Base-by-base conservation (phyloP, 768 basidiomycete species). In the Tulasnella sp. region DNA sequence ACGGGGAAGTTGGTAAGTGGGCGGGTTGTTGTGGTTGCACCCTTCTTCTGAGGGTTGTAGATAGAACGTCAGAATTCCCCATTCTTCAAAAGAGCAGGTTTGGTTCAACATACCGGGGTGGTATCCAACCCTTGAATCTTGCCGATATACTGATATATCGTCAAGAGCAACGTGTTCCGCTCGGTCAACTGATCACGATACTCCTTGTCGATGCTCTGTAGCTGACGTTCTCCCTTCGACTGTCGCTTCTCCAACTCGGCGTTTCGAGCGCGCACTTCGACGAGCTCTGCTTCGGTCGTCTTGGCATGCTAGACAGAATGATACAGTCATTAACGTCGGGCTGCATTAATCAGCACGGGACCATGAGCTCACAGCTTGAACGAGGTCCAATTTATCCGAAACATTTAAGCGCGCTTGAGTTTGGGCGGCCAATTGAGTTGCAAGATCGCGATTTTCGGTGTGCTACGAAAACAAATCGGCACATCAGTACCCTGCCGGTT, bases 71-170 rank as follows among this genome's bases (percentile, higher is more conserved):
- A 76, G 29, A 48, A 0, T 73, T 32, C 10, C 15, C 26, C 16
- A 18, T 20, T 39, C 15, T 48, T 23, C 23, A 61, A 9, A 15
- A 9, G 7, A 0, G 23, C 18, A 20, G 57, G 35, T 32, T 0
- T 2, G 44, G 26, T 37, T 10, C n/a, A 23, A 86, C 92, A 81
- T 81, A 94, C 93, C 51, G 92, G 90, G 0, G 91, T 92, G 86
- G 92, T 94, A 82, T 95, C 93, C 29, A 94, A 91, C 0, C 95
- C 95, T 23, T 96, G 86, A 80, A 98, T 95, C 86, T 92, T 93
- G 81, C 98, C 96, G 87, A 97, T 89, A 82, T 96, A 96, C 84
- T 98, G 95, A 83, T 95, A 98, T 37, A 98, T 93, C 10, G 94
- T 95, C 81, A 98, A 86, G 75, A 98, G 85, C 40, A 98, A 86